Base-by-base conservation (phyloP, 345 rosid genomes). In the Noccaea caerulescens region DNA sequence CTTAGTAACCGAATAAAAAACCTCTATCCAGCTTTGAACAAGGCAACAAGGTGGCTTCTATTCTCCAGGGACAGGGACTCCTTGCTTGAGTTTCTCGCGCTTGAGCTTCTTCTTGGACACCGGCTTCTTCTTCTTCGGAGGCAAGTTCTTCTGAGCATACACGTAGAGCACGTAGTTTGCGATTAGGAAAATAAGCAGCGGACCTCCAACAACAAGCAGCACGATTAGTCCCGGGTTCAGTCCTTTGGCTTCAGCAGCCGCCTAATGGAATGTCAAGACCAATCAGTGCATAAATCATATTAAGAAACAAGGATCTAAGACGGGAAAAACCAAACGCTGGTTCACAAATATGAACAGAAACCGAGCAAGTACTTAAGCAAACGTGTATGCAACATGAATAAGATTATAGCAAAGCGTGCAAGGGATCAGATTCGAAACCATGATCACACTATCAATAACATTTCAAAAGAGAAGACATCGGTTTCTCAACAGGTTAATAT, bases 61-160 rank as follows among this genome's bases (percentile, higher is more conserved):
- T 67, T 89, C 95, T 84, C 95, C 95, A n/a, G 93, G 96, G 7
- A 84, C 88, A 41, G 89, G 73, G 56, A 89, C 85, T 33, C 96
- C 96, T 76, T 89, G 92, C 88, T 83, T 89, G 68, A 87, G 82
- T 54, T 77, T 79, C 73, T 87, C 92, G 45, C 62, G 84, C 82
- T 84, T 87, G 83, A 89, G 87, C 84, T 89, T 87, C 86, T 89
- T 89, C 83, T 87, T 87, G 38, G 92, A 87, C 72, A 85, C 65
- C 0, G 92, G 89, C 78, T 87, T 89, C 83, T 85, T 89, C 81
- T 83, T 89, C 74, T 45, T 87, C 0, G 90, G 80, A 10, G 90
- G 96, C 18, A 89, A 75, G 30, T 78, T 85, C 87, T 80, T 89
- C 82, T 81, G 87, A 1, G 90, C 96, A 55, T 89, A 85, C 11